Evolutionary conservation across 1,284 basidiomycete species (phyloP).

Genomic region (Grifola frondosa): DNA sequence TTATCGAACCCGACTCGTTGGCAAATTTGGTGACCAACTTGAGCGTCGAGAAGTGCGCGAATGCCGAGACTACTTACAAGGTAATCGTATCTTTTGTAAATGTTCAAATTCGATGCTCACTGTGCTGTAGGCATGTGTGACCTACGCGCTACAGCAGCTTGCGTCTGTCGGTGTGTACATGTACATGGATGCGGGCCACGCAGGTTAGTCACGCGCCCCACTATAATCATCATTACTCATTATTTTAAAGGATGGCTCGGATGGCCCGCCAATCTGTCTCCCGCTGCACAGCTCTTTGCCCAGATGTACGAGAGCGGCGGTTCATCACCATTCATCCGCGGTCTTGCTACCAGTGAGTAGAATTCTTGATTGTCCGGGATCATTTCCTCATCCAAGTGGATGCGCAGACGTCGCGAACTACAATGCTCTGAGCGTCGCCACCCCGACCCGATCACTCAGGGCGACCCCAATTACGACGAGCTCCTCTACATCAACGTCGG

Average conservation of each 20-base stretch:
- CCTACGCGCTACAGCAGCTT: slow-evolving; percentile 58
- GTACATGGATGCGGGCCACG: slow-evolving; percentile 66
- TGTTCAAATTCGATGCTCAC: not conserved
- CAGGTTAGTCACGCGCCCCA: slow-evolving; percentile 32
- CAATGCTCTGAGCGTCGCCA: slow-evolving; percentile 52
- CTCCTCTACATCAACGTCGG: slow-evolving; percentile 55
- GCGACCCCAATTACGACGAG: slow-evolving; percentile 62
- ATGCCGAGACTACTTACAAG: slow-evolving; percentile 53
- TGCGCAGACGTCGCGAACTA: slow-evolving; percentile 57
- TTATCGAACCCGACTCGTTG: slow-evolving; percentile 65
- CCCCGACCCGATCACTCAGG: slow-evolving; percentile 61
- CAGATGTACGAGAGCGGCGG: slow-evolving; percentile 50
- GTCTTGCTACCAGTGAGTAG: slow-evolving; percentile 52
- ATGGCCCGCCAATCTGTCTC: slow-evolving; percentile 61
- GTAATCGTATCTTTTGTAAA: slow-evolving; percentile 20
- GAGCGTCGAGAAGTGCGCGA: slow-evolving; percentile 53
- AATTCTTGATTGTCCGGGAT: not conserved
- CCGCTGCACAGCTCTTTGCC: slow-evolving; percentile 56
- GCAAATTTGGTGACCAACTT: slow-evolving; percentile 65
- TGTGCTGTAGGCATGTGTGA: slow-evolving; percentile 40
- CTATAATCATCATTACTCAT: not conserved
- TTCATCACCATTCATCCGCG: slow-evolving; percentile 53
- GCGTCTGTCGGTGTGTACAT: slow-evolving; percentile 54
- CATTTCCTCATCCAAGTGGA: slow-evolving; percentile 2
- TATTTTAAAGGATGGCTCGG: slow-evolving; percentile 57